Base-by-base conservation (phyloP, 352 stramenopile genomes). In the Saprolegnia diclina region DNA sequence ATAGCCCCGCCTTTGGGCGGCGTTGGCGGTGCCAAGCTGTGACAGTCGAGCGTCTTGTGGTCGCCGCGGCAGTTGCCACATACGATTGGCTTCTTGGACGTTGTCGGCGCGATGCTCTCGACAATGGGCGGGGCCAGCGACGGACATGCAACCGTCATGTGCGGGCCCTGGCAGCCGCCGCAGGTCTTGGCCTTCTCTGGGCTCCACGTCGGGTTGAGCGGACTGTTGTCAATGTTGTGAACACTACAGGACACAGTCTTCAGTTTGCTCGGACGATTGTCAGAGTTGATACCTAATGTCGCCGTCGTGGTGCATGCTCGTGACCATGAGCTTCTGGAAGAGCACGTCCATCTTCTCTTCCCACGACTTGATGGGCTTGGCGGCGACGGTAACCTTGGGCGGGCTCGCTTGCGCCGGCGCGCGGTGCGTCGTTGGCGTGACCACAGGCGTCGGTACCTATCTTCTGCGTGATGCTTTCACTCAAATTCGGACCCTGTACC, bases 301-400 rank as follows among this genome's bases (percentile, higher is more conserved):
- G 14, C 76, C 68, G 13, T 91, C 80, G 46, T 67, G 79, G 70
- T 91, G 80, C 18, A 93, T 76, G 65, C 83, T 92, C 70, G 89
- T 94, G 59, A 81, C 76, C 86, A 94, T 94, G 62, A 94, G 79
- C 46, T 78, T 79, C 73, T 94, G 86, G 44, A 94, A 78, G 32
- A 94, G 48, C 71, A 89, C 78, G 65, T 92, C 86, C 86, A 94
- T 92, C 66, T 92, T 83, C 55, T 91, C 70, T 67, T 94, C 86
- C 86, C 86, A 94, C 5, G 37, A 46, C 26, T 73, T 68, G 29
- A 35, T 29, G 22, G 52, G 52, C 11, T 59, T 59, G 1, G 11
- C 9, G 16, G 46, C 46, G 24, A 54, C 46, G 24, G 9, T 14
- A 22, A 42, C 5, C 42, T 48, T 48, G 13, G 18, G 4, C 3